Base-by-base conservation (phyloP, 2,329 filamentous ascomycete species). In the Xylaria sp. region DNA sequence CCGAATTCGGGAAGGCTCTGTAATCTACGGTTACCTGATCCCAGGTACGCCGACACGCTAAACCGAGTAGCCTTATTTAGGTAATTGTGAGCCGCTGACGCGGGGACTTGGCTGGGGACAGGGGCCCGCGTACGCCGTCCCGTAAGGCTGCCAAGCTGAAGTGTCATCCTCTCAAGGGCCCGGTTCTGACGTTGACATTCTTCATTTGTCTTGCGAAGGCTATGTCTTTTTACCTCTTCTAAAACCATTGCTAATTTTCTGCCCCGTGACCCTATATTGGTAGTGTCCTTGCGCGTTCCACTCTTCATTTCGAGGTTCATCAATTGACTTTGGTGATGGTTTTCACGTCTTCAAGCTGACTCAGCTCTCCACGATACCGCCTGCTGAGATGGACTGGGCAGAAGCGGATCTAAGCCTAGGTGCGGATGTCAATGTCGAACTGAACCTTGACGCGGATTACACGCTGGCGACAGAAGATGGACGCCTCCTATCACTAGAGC, bases 361-460 rank as follows among this genome's bases (percentile, higher is more conserved):
- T 47, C 50, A 56, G 50, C 39, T 18, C 18, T 26, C 39, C 34
- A 19, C 44, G 24, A 39, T 41, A 39, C 8, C 39, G 41, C 37
- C 16, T 18, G 41, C 8, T 19, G 45, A 54, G 16, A 65, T 65
- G 60, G 56, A 64, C 43, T 54, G 42, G 22, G 24, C 45, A 41
- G 52, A 58, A 39, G 34, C 49, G 7, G 50, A 54, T 44, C 44
- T 26, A 20, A 57, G 56, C 46, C 39, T 47, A 29, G 43, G 47
- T 38, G 39, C 41, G 22, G 44, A 56, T 44, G 38, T 50, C 40
- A 47, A 42, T 40, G 21, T 50, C 37, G 55, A 63, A 44, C 41
- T 48, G 22, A 39, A 47, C 29, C 34, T 60, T 7, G 47, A 52
- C 18, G 50, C 56, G 19, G 44, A 58, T 22, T 55, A 4, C 39